phyloP scores from a whole-genome alignment of 2,329 filamentous ascomycete species.

The Aspergillus sp. region DNA sequence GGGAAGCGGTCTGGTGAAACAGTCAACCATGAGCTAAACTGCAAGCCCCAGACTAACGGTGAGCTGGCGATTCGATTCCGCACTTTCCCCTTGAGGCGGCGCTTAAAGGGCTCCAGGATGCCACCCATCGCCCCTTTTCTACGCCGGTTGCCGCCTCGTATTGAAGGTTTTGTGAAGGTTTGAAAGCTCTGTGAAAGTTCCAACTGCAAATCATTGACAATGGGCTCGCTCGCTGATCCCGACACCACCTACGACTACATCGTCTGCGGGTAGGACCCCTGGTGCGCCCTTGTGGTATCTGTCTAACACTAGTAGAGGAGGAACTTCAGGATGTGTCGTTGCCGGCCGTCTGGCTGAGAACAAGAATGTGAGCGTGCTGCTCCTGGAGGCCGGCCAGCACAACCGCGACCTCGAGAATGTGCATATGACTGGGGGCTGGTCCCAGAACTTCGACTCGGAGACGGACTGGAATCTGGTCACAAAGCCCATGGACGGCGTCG shows the following conservation, averaged over 20 bases:
- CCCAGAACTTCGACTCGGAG: slow-evolving; percentile 43
- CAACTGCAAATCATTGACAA: background rate
- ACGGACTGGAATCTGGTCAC: slow-evolving; percentile 49
- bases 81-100: background rate
- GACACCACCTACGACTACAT: slow-evolving; percentile 29
- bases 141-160: too few species aligned
- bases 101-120: background rate
- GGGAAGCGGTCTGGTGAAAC: background rate
- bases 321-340: slow-evolving; percentile 51
- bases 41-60: too few species aligned
- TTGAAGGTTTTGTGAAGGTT: too few species aligned
- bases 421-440: slow-evolving; percentile 48
- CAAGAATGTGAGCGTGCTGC: slow-evolving; percentile 40
- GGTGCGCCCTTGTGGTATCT: background rate
- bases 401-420: slow-evolving; percentile 47
- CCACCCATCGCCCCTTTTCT: background rate
- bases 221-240: background rate
- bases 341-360: slow-evolving; percentile 50
- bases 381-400: slow-evolving; percentile 51
- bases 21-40: background rate
- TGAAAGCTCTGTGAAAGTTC: too few species aligned
- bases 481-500: slow-evolving; percentile 39
- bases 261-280: slow-evolving; percentile 27
- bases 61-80: background rate
- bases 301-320: slow-evolving; percentile 34